Conservation (phyloP, 768 basidiomycete species). For the Tricholoma flavovirens region DNA sequence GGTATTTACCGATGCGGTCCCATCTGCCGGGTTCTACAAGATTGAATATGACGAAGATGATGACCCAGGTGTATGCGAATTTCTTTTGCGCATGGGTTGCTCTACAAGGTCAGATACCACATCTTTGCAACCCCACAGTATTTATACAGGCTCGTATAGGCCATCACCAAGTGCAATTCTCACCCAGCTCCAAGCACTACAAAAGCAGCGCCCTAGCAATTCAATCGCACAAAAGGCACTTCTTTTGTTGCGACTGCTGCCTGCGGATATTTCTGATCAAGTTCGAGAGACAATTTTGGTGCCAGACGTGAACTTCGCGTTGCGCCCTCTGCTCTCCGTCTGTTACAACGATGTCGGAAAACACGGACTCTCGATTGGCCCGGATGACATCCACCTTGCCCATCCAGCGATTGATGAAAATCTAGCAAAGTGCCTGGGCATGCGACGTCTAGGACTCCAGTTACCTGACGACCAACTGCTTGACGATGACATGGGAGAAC, state of each 20-base stretch:
- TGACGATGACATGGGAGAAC: conserved; percentile 37
- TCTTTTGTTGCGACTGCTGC: conserved; percentile 25
- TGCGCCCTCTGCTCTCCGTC: conserved; percentile 25
- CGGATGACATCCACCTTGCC: conserved; percentile 18
- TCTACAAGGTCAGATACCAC: conserved; percentile 25
- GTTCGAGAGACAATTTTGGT: conserved; percentile 20
- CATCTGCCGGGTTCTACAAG: conserved; percentile 19
- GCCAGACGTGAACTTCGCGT: conserved; percentile 23
- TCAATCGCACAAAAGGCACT: conserved; percentile 18
- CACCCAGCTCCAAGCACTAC: not conserved
- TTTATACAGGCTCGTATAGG: conserved; percentile 15
- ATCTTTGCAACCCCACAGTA: not conserved
- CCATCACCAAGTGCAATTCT: conserved; percentile 26
- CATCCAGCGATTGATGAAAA: conserved; percentile 28
- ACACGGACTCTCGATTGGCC: conserved; percentile 19
- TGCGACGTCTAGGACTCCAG: conserved; percentile 31
- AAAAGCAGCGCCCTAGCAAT: not conserved
- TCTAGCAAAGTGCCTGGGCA: conserved; percentile 24
- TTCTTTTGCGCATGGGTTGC: conserved; percentile 36
- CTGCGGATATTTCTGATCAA: conserved; percentile 11
- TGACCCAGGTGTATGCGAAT: conserved; percentile 12
- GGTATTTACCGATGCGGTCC: conserved; percentile 15
- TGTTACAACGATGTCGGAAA: conserved; percentile 38
- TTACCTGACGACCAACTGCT: conserved; percentile 22
- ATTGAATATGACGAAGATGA: conserved; percentile 12